A percentile compares a stretch with the other conserved stretches of the same genome.
Conservation (phyloP, 2,329 filamentous ascomycete genomes). For the Mollisiaceae sp. region DNA sequence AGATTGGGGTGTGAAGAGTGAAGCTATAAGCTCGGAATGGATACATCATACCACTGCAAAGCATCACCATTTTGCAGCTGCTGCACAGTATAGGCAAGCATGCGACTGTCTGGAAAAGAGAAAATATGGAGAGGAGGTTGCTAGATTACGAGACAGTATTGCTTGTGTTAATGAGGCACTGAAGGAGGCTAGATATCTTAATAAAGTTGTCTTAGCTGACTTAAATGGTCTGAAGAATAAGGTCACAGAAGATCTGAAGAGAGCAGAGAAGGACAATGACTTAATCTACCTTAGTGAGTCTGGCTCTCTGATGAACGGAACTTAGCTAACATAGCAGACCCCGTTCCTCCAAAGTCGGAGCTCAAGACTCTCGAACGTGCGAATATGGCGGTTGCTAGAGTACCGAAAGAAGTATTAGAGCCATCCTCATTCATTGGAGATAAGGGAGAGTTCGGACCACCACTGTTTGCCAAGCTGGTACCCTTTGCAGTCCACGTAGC, state of each 20-base stretch:
- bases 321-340: slow-evolving; percentile 53
- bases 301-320: not conserved
- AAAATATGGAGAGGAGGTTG: slow-evolving; percentile 94
- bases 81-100: slow-evolving; percentile 90
- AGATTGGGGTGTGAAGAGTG: slow-evolving; percentile 85
- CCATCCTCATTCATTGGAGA: slow-evolving; percentile 83
- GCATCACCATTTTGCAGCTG: slow-evolving; percentile 95
- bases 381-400: slow-evolving; percentile 81
- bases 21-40: slow-evolving; percentile 91
- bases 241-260: slow-evolving; percentile 85
- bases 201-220: slow-evolving; percentile 80
- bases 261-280: slow-evolving; percentile 96
- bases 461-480: slow-evolving; percentile 88
- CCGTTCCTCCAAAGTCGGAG: slow-evolving; percentile 87
- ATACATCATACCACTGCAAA: slow-evolving; percentile 98
- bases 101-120: slow-evolving; percentile 91
- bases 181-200: slow-evolving; percentile 82
- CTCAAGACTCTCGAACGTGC: slow-evolving; percentile 84
- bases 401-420: slow-evolving; percentile 81
- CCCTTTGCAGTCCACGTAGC: slow-evolving; percentile 96
- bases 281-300: slow-evolving; percentile 84
- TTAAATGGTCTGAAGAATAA: slow-evolving; percentile 81
- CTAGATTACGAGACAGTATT: slow-evolving; percentile 81
- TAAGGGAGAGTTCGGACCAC: slow-evolving; percentile 78
- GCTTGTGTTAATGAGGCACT: slow-evolving; percentile 84